Base-by-base conservation (phyloP, 192 early-diverging fungal genomes). In the Entophlyctis luteolus region DNA sequence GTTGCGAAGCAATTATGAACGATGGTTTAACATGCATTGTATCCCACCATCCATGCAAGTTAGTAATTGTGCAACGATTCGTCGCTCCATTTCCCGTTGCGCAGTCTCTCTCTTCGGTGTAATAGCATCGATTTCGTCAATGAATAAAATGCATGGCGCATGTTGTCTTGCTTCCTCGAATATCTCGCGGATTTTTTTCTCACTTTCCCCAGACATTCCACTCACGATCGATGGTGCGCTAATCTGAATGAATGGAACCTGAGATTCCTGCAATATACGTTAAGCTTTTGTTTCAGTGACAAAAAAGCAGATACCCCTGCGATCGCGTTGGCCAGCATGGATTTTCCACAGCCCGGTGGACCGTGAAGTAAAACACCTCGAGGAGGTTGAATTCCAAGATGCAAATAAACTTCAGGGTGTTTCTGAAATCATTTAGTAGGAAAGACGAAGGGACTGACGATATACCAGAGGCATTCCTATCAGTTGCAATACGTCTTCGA, bases 101-200 rank as follows among this genome's bases (percentile, higher is more conserved):
- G 94, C 91, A 38, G 88, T 92, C 69, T 94, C 92, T 55, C 92
- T 81, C 75, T 91, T 91, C 5, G 95, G 93, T 2, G 94, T 92
- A 50, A 98, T 97, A 16, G 93, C 92, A 73, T 98, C 96, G 59
- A 98, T 97, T 73, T 98, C 96, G 71, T 98, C 96, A 66, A 98
- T 94, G 65, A 98, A 98, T 55, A 98, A 79, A 25, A 98, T 67
- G 75, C 91, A 94, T 0, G 93, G 93, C 4, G 93, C 93, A 59
- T 87, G 72, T 4, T 81, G 87, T 53, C 84, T 90, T 2, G 94
- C 96, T 68, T 98, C 93, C n/a, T 94, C 92, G 84, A 98, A 98
- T 0, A 98, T 84, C 68, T 97, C 96, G 31, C 96, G 84, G 27
- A 98, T 88, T 79, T 97, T 97, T 73, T 98, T 96, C 74, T 98